phyloP scores from a whole-genome alignment of 352 stramenopile genomes.

The Phytophthora foliorum region DNA sequence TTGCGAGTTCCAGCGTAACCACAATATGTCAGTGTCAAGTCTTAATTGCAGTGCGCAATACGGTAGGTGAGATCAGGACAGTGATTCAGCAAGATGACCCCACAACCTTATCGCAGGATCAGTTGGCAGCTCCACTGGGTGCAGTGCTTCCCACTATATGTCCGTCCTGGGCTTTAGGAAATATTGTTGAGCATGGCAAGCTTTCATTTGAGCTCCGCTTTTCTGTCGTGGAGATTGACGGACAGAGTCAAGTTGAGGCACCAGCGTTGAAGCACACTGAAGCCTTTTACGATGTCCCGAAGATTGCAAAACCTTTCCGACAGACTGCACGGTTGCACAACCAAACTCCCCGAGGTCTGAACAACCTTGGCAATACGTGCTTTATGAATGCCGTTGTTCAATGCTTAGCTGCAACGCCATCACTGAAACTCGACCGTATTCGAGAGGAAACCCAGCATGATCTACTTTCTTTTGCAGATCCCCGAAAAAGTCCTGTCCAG shows the following conservation, averaged over 20 bases:
- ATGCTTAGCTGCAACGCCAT: constrained; percentile 93
- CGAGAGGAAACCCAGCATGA: constrained; percentile 46
- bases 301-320: background rate
- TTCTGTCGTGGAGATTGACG: constrained; percentile 20
- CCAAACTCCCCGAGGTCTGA: constrained; percentile 40
- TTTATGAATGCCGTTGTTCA: constrained; percentile 89
- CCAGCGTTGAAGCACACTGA: background rate
- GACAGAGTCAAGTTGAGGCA: background rate
- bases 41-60: constrained; percentile 4
- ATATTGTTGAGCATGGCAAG: background rate
- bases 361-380: constrained; percentile 83
- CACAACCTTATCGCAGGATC: constrained; percentile 15
- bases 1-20: background rate
- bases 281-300: background rate
- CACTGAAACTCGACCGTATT: constrained; percentile 94
- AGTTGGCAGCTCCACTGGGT: constrained; percentile 9
- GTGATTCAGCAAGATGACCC: background rate
- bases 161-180: constrained; percentile 3
- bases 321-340: background rate
- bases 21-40: constrained; percentile 20
- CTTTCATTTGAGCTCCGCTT: constrained; percentile 23
- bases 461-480: background rate
- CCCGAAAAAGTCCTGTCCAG: constrained; percentile 5
- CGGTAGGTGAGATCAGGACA: constrained; percentile 17
- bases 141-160: background rate